Percentiles rank a stretch among this genome's conserved stretches.
phyloP scores from a whole-genome alignment of 768 basidiomycete species.

The Podaxis sp. region DNA sequence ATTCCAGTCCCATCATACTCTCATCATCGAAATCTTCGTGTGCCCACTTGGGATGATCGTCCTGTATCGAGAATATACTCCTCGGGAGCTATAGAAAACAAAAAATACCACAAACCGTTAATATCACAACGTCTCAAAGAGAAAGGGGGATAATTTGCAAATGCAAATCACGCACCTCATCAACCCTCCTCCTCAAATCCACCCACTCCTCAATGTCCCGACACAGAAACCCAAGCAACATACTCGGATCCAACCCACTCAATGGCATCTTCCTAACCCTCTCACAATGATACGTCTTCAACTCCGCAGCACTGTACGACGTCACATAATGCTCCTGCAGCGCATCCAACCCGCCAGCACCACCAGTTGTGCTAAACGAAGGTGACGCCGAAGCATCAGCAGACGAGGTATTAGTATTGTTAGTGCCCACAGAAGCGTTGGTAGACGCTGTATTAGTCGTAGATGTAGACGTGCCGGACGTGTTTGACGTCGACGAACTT shows the following conservation, averaged over 20 bases:
- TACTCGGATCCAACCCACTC: slow-evolving; percentile 88
- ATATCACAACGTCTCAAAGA: background rate
- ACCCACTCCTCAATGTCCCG: slow-evolving; percentile 81
- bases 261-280: slow-evolving; percentile 93
- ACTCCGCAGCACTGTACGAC: slow-evolving; percentile 68
- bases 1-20: slow-evolving; percentile 62
- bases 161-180: slow-evolving; percentile 50
- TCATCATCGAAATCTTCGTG: slow-evolving; percentile 63
- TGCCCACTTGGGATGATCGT: slow-evolving; percentile 84
- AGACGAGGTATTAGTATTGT: background rate
- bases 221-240: slow-evolving; percentile 92
- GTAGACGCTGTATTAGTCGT: background rate
- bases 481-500: slow-evolving; percentile 13
- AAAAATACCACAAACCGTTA: slow-evolving; percentile 12
- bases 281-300: slow-evolving; percentile 96
- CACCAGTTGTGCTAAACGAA: slow-evolving; percentile 9
- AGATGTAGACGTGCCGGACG: slow-evolving; percentile 20
- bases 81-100: slow-evolving; percentile 46
- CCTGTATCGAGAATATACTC: slow-evolving; percentile 81
- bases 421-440: background rate
- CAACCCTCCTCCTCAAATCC: slow-evolving; percentile 70
- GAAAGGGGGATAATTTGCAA: slow-evolving; percentile 1
- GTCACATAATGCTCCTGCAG: slow-evolving; percentile 61
- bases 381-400: background rate
- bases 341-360: slow-evolving; percentile 33